Evolutionary conservation across 106 monocot genomes (phyloP).

Genomic region (Dioscorea dumetorum): DNA sequence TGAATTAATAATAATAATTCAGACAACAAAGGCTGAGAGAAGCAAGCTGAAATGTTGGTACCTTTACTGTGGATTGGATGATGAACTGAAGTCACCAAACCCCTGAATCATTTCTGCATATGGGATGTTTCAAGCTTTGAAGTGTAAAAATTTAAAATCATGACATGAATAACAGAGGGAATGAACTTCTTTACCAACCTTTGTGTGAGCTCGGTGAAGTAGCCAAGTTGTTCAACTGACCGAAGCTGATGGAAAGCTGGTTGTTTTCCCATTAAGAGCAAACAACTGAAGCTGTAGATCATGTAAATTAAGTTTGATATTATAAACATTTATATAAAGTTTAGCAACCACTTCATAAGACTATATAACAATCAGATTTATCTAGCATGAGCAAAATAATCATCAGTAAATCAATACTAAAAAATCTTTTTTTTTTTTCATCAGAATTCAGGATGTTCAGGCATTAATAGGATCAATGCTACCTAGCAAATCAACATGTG

Average conservation of each 20-base stretch:
- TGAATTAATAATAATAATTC: too few relatives aligned
- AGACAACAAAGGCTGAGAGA: neutral
- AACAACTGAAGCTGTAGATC: slow-evolving; percentile 58
- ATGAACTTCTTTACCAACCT: slow-evolving; percentile 31
- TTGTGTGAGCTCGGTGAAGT: slow-evolving; percentile 59
- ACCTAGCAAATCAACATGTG: too few relatives aligned
- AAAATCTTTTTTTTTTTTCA: too few relatives aligned
- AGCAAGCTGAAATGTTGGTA: slow-evolving; percentile 16
- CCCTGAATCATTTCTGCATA: slow-evolving; percentile 67
- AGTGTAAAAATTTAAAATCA: neutral
- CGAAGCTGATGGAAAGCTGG: slow-evolving; percentile 94
- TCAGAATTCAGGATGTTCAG: too few relatives aligned
- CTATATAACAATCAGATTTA: too few relatives aligned
- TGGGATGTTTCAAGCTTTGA: neutral
- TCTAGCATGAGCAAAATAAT: too few relatives aligned
- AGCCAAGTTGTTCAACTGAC: slow-evolving; percentile 94
- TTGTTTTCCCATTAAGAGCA: slow-evolving; percentile 73
- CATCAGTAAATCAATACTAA: too few relatives aligned
- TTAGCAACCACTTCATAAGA: too few relatives aligned
- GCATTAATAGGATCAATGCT: too few relatives aligned
- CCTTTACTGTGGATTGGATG: slow-evolving; percentile 90
- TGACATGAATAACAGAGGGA: too few relatives aligned
- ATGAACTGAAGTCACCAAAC: slow-evolving; percentile 67
- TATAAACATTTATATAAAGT: too few relatives aligned
- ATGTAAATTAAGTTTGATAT: slow-evolving; percentile 42